Evolutionary conservation across 169 alveolate genomes (phyloP).

Genomic region (Babesia ovis): DNA sequence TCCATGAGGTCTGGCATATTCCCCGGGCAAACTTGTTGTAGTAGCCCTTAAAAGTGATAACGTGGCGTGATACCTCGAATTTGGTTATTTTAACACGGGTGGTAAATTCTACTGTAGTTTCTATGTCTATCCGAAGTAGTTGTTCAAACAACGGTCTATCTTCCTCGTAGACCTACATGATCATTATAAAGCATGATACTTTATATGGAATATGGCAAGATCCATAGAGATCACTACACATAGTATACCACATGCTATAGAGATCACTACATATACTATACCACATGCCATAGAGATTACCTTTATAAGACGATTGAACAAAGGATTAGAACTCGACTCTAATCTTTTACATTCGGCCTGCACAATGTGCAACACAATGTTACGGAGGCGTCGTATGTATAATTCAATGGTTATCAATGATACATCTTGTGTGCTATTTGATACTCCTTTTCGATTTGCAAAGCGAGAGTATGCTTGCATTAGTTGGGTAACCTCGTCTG

Average conservation of each 20-base stretch:
- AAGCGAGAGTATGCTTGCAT: conserved; percentile 2
- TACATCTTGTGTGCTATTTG: background rate
- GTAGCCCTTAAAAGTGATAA: conserved; percentile 41
- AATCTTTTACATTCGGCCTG: too few species aligned
- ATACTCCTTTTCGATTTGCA: background rate
- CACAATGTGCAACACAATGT: too few species aligned
- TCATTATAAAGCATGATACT: too few species aligned
- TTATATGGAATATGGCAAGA: too few species aligned
- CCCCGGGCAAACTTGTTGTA: conserved; percentile 45
- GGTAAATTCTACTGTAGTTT: background rate
- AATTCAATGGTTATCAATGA: too few species aligned
- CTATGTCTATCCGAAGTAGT: conserved; percentile 29
- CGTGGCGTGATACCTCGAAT: conserved; percentile 30
- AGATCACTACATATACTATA: too few species aligned
- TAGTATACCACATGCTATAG: too few species aligned
- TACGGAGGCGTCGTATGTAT: too few species aligned
- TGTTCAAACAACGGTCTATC: conserved; percentile 51
- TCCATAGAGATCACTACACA: too few species aligned
- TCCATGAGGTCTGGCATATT: conserved; percentile 48
- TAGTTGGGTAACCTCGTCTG: conserved; percentile 3
- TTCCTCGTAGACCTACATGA: background rate
- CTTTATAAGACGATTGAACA: too few species aligned
- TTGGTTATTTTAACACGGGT: background rate
- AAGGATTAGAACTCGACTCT: too few species aligned
- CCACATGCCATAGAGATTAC: too few species aligned